phyloP scores from a whole-genome alignment of 2,329 filamentous ascomycete species.

The Aspergillus udagawae region DNA sequence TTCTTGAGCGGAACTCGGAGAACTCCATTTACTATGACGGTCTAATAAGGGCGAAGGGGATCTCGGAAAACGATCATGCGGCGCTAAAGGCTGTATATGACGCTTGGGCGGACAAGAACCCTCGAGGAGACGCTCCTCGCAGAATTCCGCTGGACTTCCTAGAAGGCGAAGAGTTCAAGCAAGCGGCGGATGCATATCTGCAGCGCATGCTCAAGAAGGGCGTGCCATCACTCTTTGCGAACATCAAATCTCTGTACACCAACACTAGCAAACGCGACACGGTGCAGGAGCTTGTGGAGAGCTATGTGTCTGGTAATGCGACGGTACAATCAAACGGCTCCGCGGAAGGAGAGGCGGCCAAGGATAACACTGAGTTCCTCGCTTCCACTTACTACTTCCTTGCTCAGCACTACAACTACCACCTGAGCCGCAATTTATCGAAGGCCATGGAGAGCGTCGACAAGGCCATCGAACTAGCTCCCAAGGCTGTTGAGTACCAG shows the following conservation, averaged over 20 bases:
- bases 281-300: slow-evolving; percentile 70
- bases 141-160: slow-evolving; percentile 88
- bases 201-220: slow-evolving; percentile 84
- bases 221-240: slow-evolving; percentile 92
- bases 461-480: slow-evolving; percentile 72
- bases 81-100: slow-evolving; percentile 72
- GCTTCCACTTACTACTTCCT: slow-evolving; percentile 87
- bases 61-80: slow-evolving; percentile 58
- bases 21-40: slow-evolving; percentile 81
- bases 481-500: slow-evolving; percentile 81
- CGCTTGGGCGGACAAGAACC: slow-evolving; percentile 74
- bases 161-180: slow-evolving; percentile 72
- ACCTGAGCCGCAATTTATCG: slow-evolving; percentile 74
- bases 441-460: slow-evolving; percentile 82
- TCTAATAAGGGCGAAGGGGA: slow-evolving; percentile 64
- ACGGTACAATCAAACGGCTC: slow-evolving; percentile 47
- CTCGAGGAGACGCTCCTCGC: slow-evolving; percentile 77
- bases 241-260: slow-evolving; percentile 87
- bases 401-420: slow-evolving; percentile 95
- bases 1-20: slow-evolving; percentile 85
- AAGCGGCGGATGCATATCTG: slow-evolving; percentile 74
- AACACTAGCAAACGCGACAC: slow-evolving; percentile 72
- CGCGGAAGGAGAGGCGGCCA: slow-evolving; percentile 45
- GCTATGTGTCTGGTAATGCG: slow-evolving; percentile 63
- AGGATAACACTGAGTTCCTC: slow-evolving; percentile 59